Evolutionary conservation across 768 basidiomycete species (phyloP), one percentile per base, ranked within the genome.

Genomic region (Rhizopogon vesiculosus): DNA sequence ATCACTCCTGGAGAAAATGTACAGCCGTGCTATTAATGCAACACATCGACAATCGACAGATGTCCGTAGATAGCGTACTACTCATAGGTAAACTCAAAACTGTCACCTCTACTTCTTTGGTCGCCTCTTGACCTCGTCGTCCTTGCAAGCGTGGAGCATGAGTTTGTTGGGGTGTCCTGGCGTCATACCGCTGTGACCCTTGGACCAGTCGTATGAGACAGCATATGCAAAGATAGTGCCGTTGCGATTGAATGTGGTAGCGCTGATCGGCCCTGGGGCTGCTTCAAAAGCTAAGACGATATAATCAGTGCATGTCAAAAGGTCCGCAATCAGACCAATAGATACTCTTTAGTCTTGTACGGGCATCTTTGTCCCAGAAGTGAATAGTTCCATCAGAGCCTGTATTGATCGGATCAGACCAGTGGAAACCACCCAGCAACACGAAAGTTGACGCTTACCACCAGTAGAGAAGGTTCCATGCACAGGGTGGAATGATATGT

Each of bases 311-410:
- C 31, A 28, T 38, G 5, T 3, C 4, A 10, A 41, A 22, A 44
- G 12, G 22, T 8, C 35, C 29, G 18, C n/a, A 45, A 42, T 56
- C 59, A 29, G 19, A 25, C 6, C 3, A 10, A 38, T 19, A 71
- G 79, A 46, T 61, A 94, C 93, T 85, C 75, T 95, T 97, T 74
- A 98, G 80, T 41, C 95, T 86, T 7, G 89, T 93, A 56, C 93
- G 87, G 7, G 89, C 86, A 62, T 95, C 89, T 72, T 93, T 94
- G 72, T 97, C 93, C 93, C 93, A 96, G 70, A 89, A 91, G 78
- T 92, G 89, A 67, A 94, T 86, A 3, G 87, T 87, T 18, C 92
- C 92, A 61, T 94, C 92, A 42, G 88, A 80, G 9, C 89, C 88
- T 89, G 51, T 58, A 54, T 45, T 8, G 10, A 16, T 41, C 12